Evolutionary conservation across 306 rosid genomes (phyloP), one percentile per base, ranked within the genome.

Genomic region (Vigna nakashimae): DNA sequence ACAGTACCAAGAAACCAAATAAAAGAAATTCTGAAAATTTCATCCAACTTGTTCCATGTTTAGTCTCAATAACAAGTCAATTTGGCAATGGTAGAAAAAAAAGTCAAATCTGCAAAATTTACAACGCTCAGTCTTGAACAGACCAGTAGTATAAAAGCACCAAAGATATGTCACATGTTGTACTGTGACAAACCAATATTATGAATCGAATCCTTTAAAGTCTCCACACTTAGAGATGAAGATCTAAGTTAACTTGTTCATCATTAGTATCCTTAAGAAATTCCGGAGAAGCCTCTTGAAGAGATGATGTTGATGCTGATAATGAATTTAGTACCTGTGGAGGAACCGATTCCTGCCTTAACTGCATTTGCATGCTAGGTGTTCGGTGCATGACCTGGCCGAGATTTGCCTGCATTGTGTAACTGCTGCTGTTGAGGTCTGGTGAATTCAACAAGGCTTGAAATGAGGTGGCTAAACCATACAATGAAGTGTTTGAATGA

Each of bases 341-440:
- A 45, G 50, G 50, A 45, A 45, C 9, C 1, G 50, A 12, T 45
- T 45, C 50, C 3, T 45, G 50, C 50, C 16, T 45, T 40, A 3
- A 26, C 53, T 48, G 64, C 62, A 82, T 73, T 68, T 42, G 7
- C 42, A 78, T 13, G 52, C 30, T 18, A 26, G 12, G 20, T 50
- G 34, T 6, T 40, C 67, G 81, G 18, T 66, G 6, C 11, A 12
- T 8, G 15, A 55, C 16, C 5, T 24, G 48, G 1, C 45, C 36
- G 13, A 56, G 69, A 26, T 8, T 55, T 51, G 38, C 28, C 9
- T 9, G 45, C 2, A 26, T 12, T 12, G 14, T 13, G 22, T 0
- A 34, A 14, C 30, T 10, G 65, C 17, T 57, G 6, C 5, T 57
- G 55, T 40, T 73, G 2, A 49, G 17, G 57, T 42, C 1, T 40